phyloP scores from a whole-genome alignment of 2,329 filamentous ascomycete species.

The Penicillium decumbens region DNA sequence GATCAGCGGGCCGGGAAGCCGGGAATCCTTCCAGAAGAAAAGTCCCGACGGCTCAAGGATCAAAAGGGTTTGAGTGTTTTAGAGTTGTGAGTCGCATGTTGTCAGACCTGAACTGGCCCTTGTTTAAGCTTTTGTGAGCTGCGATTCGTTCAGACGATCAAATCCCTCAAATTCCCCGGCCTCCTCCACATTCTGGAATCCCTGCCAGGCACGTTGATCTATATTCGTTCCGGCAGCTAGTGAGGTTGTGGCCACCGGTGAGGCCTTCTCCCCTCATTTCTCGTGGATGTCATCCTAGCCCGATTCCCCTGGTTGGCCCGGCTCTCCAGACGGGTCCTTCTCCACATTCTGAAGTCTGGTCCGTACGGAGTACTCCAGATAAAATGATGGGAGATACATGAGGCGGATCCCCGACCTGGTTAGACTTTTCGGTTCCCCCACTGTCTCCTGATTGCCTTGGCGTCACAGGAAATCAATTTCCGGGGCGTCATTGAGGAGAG shows the following conservation, averaged over 20 bases:
- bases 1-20: slow-evolving; percentile 13
- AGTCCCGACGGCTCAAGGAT: neutral
- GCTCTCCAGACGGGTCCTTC: slow-evolving; percentile 3
- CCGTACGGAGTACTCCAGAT: slow-evolving; percentile 7
- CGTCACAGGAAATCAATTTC: slow-evolving; percentile 12
- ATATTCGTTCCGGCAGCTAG: slow-evolving; percentile 7
- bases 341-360: slow-evolving; percentile 6
- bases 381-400: slow-evolving; percentile 3
- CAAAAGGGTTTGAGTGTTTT: neutral
- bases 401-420: slow-evolving; percentile 6
- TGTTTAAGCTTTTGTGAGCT: slow-evolving; percentile 8
- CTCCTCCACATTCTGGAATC: slow-evolving; percentile 15
- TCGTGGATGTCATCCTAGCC: neutral
- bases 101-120: neutral
- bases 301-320: slow-evolving; percentile 1
- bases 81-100: neutral
- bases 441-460: slow-evolving; percentile 5
- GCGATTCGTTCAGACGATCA: slow-evolving; percentile 11
- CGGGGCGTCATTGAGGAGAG: slow-evolving; percentile 1
- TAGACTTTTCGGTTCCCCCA: slow-evolving; percentile 10
- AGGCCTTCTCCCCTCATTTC: slow-evolving; percentile 3
- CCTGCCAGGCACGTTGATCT: slow-evolving; percentile 1
- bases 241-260: slow-evolving; percentile 14
- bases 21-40: slow-evolving; percentile 17
- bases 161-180: slow-evolving; percentile 13